phyloP scores from a whole-genome alignment of 1,139 yeast genomes.

The Pichia sp. region DNA sequence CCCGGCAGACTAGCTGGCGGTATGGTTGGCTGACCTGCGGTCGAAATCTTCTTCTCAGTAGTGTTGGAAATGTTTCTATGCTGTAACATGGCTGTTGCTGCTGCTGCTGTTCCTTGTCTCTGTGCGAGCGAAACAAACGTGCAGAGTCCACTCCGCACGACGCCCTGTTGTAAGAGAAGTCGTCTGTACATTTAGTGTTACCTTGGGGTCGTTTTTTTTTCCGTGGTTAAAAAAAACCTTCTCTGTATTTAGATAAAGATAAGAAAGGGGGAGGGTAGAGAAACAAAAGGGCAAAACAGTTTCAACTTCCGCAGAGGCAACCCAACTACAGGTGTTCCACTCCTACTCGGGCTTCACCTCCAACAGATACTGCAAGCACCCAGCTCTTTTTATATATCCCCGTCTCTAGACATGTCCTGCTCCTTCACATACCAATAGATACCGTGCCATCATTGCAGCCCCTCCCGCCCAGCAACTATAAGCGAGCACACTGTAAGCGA shows the following conservation, averaged over 20 bases:
- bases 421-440: not conserved
- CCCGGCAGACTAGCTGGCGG: not conserved
- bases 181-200: conserved; percentile 2
- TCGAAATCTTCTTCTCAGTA: conserved; percentile 5
- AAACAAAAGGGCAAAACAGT: too few species aligned
- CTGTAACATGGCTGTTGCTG: not conserved
- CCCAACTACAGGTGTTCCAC: too few species aligned
- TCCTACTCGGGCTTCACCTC: too few species aligned
- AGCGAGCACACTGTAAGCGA: too few species aligned
- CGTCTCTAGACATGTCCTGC: too few species aligned
- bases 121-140: not conserved
- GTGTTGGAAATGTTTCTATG: conserved; percentile 13
- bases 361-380: not conserved
- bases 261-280: too few species aligned
- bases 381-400: not conserved
- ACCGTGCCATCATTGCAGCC: not conserved
- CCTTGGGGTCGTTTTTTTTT: not conserved
- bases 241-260: too few species aligned
- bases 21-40: not conserved
- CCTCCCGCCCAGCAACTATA: not conserved
- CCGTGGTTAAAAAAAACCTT: not conserved
- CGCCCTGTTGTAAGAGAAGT: not conserved
- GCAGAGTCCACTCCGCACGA: not conserved
- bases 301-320: too few species aligned
- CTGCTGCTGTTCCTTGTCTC: not conserved